Conservation (phyloP, 1,284 basidiomycete genomes). For the Leccinum variabile region DNA sequence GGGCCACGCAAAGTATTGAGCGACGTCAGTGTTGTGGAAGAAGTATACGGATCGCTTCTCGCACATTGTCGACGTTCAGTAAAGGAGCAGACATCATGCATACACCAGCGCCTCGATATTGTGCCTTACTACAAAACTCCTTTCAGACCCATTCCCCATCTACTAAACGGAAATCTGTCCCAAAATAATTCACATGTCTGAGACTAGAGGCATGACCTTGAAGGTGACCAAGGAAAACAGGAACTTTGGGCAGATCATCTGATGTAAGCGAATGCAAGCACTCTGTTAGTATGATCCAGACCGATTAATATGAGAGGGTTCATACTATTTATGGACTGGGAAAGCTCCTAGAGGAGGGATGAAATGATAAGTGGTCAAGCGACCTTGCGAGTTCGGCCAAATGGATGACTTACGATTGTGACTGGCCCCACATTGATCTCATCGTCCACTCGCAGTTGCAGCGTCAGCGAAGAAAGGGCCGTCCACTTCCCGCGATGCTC, state of each 20-base stretch:
- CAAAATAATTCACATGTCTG: not conserved
- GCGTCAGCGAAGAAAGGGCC: not conserved
- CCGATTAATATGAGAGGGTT: not conserved
- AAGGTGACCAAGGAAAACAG: not conserved
- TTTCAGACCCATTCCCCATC: not conserved
- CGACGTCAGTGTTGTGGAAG: too few species aligned
- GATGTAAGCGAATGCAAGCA: not conserved
- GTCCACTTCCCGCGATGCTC: not conserved
- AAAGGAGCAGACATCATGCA: too few species aligned
- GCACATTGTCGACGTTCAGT: too few species aligned
- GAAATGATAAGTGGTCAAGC: not conserved
- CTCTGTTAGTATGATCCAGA: not conserved
- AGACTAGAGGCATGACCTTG: not conserved
- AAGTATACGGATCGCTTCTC: too few species aligned
- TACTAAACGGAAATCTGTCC: not conserved
- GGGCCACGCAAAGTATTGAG: too few species aligned
- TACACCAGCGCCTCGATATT: too few species aligned
- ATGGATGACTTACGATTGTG: too few species aligned
- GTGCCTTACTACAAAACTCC: too few species aligned
- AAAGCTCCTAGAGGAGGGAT: not conserved
- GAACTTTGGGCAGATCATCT: not conserved
- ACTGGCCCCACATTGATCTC: not conserved
- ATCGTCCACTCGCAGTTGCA: not conserved
- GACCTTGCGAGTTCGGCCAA: not conserved
- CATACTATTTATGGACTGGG: not conserved